Percentiles rank a stretch among this genome's conserved stretches.
Evolutionary conservation across 2,329 filamentous ascomycete genomes (phyloP).

Genomic region (Tolypocladium ovalisporum): DNA sequence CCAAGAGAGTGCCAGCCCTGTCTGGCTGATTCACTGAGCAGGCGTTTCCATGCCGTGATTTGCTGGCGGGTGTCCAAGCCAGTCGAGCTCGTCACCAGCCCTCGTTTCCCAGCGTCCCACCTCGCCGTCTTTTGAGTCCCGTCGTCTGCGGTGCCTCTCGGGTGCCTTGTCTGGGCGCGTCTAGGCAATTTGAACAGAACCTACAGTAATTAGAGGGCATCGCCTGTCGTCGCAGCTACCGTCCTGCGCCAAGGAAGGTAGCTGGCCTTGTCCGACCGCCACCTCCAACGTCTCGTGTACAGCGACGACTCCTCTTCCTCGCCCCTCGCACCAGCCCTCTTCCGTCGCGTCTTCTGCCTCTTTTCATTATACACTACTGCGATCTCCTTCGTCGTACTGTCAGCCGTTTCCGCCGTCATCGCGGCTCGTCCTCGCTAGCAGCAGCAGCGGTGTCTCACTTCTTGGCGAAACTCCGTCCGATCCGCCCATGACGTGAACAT

Average conservation of each 20-base stretch:
- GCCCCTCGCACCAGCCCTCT: background rate
- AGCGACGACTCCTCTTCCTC: background rate
- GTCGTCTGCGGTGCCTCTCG: background rate
- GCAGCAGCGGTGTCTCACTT: background rate
- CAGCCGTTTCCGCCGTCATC: background rate
- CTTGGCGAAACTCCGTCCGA: background rate
- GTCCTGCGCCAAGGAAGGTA: background rate
- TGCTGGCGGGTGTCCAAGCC: background rate
- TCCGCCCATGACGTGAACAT: slow-evolving; percentile 3
- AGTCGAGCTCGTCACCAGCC: background rate
- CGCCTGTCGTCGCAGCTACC: background rate
- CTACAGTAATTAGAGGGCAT: no score
- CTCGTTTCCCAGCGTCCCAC: background rate
- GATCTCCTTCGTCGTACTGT: background rate
- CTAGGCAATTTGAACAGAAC: background rate
- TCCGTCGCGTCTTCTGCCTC: background rate
- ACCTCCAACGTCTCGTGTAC: background rate
- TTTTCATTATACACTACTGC: background rate
- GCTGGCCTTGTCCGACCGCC: background rate
- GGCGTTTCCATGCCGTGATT: background rate
- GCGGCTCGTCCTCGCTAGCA: background rate
- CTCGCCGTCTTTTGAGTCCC: background rate
- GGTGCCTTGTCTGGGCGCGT: background rate
- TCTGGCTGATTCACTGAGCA: background rate
- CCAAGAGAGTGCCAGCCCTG: background rate